A percentile compares a stretch with the other conserved stretches of the same genome.
phyloP scores from a whole-genome alignment of 2,329 filamentous ascomycete species.

The Ophiobolus disseminans region DNA sequence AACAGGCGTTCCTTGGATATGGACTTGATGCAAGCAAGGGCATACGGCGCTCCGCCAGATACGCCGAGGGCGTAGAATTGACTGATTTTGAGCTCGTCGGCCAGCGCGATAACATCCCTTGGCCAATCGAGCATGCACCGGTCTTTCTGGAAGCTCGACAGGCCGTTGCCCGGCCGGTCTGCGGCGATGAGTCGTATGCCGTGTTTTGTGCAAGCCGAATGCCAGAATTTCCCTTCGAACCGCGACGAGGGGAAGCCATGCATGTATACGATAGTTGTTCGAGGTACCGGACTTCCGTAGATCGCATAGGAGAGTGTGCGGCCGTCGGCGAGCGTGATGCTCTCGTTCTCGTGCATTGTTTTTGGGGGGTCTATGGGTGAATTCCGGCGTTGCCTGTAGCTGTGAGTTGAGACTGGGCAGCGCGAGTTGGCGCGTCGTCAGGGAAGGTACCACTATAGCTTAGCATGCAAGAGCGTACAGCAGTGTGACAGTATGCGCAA shows the following conservation, averaged over 20 bases:
- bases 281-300: constrained; percentile 53
- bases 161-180: constrained; percentile 55
- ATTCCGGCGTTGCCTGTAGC: no score
- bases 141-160: constrained; percentile 48
- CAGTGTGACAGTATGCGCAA: no score
- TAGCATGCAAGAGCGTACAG: no score
- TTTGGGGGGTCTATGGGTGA: no score
- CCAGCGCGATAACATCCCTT: constrained; percentile 52
- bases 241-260: constrained; percentile 55
- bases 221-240: constrained; percentile 48
- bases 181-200: constrained; percentile 51
- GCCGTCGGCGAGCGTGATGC: constrained; percentile 42
- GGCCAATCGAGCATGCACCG: constrained; percentile 53
- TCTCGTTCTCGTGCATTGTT: constrained; percentile 33
- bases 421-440: no score
- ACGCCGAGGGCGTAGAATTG: constrained; percentile 55
- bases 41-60: constrained; percentile 58
- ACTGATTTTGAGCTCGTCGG: constrained; percentile 49
- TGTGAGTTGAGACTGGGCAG: no score
- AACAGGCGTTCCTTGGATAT: constrained; percentile 42
- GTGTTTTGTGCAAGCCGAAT: constrained; percentile 43
- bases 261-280: constrained; percentile 51
- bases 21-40: constrained; percentile 54
- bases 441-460: no score
- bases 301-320: constrained; percentile 54